Evolutionary conservation across 306 rosid genomes (phyloP).

Genomic region (Pyrus bretschneideri): DNA sequence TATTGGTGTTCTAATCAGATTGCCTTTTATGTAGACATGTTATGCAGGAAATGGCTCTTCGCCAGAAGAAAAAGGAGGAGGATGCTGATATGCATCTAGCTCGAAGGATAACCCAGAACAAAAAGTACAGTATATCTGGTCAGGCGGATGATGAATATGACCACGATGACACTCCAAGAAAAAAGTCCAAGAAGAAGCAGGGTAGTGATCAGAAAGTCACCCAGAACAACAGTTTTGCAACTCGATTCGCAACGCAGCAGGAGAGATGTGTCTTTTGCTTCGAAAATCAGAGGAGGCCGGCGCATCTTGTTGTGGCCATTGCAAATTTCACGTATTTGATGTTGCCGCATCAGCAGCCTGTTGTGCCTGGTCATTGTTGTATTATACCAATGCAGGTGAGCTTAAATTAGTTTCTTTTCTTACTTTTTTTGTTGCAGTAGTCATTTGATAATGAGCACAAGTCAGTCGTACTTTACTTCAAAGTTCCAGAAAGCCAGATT

Average conservation of each 20-base stretch:
- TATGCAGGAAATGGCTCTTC: slow-evolving; percentile 35
- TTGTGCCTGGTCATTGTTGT: slow-evolving; percentile 89
- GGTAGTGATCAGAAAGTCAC: slow-evolving; percentile 46
- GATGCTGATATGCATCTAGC: slow-evolving; percentile 87
- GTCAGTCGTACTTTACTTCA: background rate
- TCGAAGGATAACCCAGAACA: slow-evolving; percentile 67
- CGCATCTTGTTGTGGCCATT: slow-evolving; percentile 78
- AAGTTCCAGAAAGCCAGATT: background rate
- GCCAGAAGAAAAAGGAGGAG: slow-evolving; percentile 59
- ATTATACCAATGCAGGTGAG: slow-evolving; percentile 80
- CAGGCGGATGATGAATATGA: slow-evolving; percentile 92
- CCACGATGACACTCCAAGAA: slow-evolving; percentile 57
- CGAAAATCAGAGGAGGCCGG: slow-evolving; percentile 71
- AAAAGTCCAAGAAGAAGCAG: slow-evolving; percentile 54
- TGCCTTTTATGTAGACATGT: slow-evolving; percentile 34
- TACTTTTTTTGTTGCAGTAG: background rate
- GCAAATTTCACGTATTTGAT: slow-evolving; percentile 77
- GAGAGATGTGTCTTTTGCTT: slow-evolving; percentile 79
- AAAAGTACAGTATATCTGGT: slow-evolving; percentile 46
- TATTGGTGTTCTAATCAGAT: slow-evolving; percentile 1
- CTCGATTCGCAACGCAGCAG: slow-evolving; percentile 53
- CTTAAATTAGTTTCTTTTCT: slow-evolving; percentile 3
- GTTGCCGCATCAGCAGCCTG: slow-evolving; percentile 80
- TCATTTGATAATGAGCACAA: background rate
- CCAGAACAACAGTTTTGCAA: slow-evolving; percentile 30